Evolutionary conservation across 2,329 filamentous ascomycete species (phyloP), one percentile per base, ranked within the genome.

Genomic region (Botryosphaeria agaves): DNA sequence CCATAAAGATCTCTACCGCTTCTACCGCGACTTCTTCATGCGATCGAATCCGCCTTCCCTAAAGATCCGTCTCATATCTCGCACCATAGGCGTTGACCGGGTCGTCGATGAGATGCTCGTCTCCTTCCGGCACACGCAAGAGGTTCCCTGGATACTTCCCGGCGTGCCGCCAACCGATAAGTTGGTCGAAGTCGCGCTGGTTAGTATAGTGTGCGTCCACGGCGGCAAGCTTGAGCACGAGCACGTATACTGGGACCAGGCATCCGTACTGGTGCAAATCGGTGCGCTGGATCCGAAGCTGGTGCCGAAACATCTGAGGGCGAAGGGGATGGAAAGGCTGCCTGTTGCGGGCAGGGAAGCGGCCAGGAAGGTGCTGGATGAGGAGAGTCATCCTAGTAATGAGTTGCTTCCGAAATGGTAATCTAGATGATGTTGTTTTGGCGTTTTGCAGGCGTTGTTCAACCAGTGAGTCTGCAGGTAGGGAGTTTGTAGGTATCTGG

Each of bases 401-500:
- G 46, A 43, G 28, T 30, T 61, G 31, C 38, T 60, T 15, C 38
- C 48, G 25, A 41, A 46, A 27, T 57, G 45, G 44, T 48, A 29
- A 14, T 12, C 21, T 9, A 23, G 21, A 7, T 23, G 21, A 21
- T 9, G 12, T 23, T 7, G 4, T 3, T 12, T 23, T 7, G 21
- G 3, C 4, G 12, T 11, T 23, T 7, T 9, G 21, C 21, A 23
- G 21, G 21, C 4, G 7, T 23, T 23, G 21, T 26, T 60, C 59
- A 80, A 36, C 69, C 70, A 54, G 85, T 65, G 43, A 85, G 81
- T 29, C 64, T 78, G 56, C 77, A 84, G 27, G 72, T 66, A 2
- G 81, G 81, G 40, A 87, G 57, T 31, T 70, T 69, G 51, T 89
- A 89, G 42, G 67, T 73, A 36, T 83, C 72, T 31, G 95, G 61